Conservation (phyloP, 768 basidiomycete genomes). For the Suillus tomentosus region DNA sequence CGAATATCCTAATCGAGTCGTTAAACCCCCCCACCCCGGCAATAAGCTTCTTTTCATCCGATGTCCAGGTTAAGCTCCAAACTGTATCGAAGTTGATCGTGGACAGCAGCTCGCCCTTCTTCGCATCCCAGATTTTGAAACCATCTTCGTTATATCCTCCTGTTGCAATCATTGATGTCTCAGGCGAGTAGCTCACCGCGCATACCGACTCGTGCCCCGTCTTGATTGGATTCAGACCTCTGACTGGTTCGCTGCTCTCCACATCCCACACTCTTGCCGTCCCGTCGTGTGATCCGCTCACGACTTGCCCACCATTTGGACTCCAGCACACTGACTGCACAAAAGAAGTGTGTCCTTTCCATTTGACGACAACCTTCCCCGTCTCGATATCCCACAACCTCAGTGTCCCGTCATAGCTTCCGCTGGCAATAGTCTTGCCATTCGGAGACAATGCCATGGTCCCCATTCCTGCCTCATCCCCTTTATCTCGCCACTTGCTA, state of each 20-base stretch:
- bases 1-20: too few relatives aligned
- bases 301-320: neutral
- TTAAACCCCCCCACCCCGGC: accelerated
- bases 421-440: neutral
- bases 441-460: neutral
- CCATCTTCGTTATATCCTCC: neutral
- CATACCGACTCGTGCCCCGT: neutral
- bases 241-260: neutral
- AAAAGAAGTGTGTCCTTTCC: neutral
- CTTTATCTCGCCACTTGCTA: neutral
- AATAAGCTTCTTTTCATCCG: too few relatives aligned
- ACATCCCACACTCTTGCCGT: neutral
- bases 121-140: neutral
- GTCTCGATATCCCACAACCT: neutral
- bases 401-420: neutral
- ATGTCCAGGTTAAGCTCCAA: too few relatives aligned
- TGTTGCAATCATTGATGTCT: neutral
- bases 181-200: neutral
- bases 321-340: neutral
- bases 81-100: too few relatives aligned
- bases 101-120: neutral
- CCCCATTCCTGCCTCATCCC: neutral
- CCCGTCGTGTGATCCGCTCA: neutral
- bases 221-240: too few relatives aligned
- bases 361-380: neutral